These are phyloP conservation scores for Lonicera japonica DNA, from an alignment of 129 eudicot species.

Conservation along the genomic window DNA sequence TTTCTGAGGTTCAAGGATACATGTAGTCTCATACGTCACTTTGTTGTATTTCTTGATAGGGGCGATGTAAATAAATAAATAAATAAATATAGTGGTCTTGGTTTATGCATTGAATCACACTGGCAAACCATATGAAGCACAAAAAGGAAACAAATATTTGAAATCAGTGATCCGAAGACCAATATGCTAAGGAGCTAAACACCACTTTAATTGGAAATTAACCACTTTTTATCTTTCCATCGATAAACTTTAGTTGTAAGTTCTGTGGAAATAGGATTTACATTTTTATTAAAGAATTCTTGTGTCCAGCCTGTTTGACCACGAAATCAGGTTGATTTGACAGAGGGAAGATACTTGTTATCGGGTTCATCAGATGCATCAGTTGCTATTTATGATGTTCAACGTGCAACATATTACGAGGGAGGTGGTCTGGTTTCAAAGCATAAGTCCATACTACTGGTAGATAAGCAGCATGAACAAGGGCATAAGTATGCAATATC, in stretches of 20 bases:
- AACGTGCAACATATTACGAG: conserved; percentile 66
- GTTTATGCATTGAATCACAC: not conserved
- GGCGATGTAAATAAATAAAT: not conserved
- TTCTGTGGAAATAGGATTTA: not conserved
- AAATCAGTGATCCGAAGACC: not conserved
- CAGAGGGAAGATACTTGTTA: conserved; percentile 90
- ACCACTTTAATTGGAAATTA: not conserved
- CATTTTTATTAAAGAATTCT: not conserved
- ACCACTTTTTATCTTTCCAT: not conserved
- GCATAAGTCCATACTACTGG: conserved; percentile 52
- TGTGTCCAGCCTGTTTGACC: conserved; percentile 49
- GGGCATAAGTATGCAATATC: conserved; percentile 85
- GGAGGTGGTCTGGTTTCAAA: conserved; percentile 77
- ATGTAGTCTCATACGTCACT: not conserved
- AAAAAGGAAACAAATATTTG: not conserved
- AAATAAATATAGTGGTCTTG: not conserved
- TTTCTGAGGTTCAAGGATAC: not conserved
- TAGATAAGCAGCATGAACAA: conserved; percentile 82
- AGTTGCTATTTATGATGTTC: conserved; percentile 82
- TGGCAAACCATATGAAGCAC: not conserved
- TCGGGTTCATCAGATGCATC: conserved; percentile 93
- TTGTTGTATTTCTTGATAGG: not conserved
- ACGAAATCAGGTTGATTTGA: conserved; percentile 97
- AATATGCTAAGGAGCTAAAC: conserved; percentile 1
- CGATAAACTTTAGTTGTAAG: not conserved